Evolutionary conservation across 371 early-diverging fungal species (phyloP), one percentile per base, ranked within the genome.

Genomic region (Rhizopus delemar): DNA sequence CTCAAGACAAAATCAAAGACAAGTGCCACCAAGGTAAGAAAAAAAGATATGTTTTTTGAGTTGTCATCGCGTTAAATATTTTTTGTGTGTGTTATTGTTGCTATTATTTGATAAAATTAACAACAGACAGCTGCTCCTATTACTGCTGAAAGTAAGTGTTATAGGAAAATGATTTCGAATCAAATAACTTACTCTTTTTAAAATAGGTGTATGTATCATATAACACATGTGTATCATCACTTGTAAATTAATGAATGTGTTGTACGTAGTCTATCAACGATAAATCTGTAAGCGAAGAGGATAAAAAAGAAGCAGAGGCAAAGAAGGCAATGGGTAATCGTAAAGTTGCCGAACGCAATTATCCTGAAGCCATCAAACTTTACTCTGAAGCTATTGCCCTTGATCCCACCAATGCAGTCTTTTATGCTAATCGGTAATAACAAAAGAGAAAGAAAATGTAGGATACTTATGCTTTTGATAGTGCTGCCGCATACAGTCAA

Each of bases 401-500:
- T 46, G 88, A 94, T 70, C 65, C 72, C 12, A 75, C 68, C 54
- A 95, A 94, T 63, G 95, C 97, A 29, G 93, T 98, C 12, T 98
- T 93, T 80, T 97, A 88, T 68, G 88, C 93, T 31, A 98, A 98
- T 88, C 86, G 97, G 92, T 92, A 82, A 16, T 9, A 41, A 33
- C 13, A 39, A 41, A 11, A 15, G 22, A 35, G 45, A 12, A 36
- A 15, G 13, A 35, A 8, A 35, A 51, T 28, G 5, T 16, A 2
- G 41, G 41, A 46, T n/a, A 50, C n/a, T 39, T n/a, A 58, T n/a
- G 9, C 15, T 29, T 32, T 46, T 22, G 50, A 32, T 69, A 92
- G 95, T 67, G 95, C 98, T 57, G 98, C 98, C 39, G 97, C 98
- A 4, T 89, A 94, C 77, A 90, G 90, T 63, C 95, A 95, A 76